phyloP scores from a whole-genome alignment of 108 stramenopile genomes.

The Nannochloropsis granulata region DNA sequence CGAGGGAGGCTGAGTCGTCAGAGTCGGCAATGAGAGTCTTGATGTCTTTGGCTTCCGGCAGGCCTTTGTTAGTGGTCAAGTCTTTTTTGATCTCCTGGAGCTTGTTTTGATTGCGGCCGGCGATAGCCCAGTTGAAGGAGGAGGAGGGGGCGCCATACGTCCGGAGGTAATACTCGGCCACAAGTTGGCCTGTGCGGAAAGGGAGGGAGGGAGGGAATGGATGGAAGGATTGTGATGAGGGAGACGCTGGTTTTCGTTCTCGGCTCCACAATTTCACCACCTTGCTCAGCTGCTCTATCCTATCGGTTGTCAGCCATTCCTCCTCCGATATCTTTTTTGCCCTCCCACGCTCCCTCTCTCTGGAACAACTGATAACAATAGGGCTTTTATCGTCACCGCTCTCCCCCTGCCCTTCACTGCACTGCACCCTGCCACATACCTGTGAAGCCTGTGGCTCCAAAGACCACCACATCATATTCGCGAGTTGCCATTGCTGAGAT shows the following conservation, averaged over 20 bases:
- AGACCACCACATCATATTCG: conserved; percentile 21
- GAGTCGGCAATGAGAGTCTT: conserved; percentile 19
- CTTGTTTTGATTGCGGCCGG: neutral
- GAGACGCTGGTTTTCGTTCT: no score
- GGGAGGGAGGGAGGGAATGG: neutral
- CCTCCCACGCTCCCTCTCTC: no score
- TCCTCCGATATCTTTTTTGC: no score
- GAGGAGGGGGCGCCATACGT: conserved; percentile 24
- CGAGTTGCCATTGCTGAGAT: neutral
- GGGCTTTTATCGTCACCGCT: no score
- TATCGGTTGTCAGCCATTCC: no score
- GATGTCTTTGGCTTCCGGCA: neutral
- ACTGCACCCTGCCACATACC: neutral
- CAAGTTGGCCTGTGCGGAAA: conserved; percentile 5
- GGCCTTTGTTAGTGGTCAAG: neutral
- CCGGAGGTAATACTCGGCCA: conserved; percentile 21
- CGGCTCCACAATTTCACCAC: no score
- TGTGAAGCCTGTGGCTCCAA: conserved; percentile 30
- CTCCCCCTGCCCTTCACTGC: neutral
- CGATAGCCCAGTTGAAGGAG: conserved; percentile 20
- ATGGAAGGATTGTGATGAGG: no score
- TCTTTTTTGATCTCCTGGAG: neutral
- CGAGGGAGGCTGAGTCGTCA: conserved; percentile 43
- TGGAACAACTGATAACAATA: no score
- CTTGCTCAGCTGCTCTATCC: no score